Conservation (phyloP, 345 rosid genomes). For the Barbarea vulgaris region DNA sequence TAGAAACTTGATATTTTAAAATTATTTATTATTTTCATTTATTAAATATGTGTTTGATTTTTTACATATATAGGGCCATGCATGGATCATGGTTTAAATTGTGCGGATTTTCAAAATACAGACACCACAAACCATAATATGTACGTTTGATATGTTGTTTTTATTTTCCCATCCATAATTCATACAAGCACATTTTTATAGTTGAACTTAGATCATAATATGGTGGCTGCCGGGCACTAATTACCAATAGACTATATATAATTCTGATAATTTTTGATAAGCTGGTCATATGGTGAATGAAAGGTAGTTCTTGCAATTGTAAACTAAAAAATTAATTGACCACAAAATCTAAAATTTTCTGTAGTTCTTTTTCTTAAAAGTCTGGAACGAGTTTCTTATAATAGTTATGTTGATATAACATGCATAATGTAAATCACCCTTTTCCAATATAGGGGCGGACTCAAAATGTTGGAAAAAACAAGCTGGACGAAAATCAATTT, state of each 20-base stretch:
- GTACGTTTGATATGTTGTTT: neutral
- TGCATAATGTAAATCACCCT: neutral
- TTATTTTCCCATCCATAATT: neutral
- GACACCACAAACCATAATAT: neutral
- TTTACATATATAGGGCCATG: neutral
- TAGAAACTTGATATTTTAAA: neutral
- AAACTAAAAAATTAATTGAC: too few relatives aligned
- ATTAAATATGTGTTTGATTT: neutral
- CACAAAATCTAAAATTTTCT: too few relatives aligned
- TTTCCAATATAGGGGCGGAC: neutral
- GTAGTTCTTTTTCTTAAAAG: neutral
- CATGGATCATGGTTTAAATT: neutral
- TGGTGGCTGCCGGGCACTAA: neutral
- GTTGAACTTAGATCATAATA: too few relatives aligned
- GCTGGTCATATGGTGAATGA: too few relatives aligned
- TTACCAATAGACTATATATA: neutral
- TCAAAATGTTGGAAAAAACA: neutral
- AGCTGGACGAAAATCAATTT: neutral
- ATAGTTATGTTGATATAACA: neutral
- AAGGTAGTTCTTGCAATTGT: too few relatives aligned
- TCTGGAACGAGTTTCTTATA: neutral
- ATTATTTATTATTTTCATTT: too few relatives aligned
- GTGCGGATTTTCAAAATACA: too few relatives aligned
- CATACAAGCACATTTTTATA: neutral
- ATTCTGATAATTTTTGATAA: neutral